Conservation (phyloP, 2,329 filamentous ascomycete genomes). For the Xylariomycetidae sp. region DNA sequence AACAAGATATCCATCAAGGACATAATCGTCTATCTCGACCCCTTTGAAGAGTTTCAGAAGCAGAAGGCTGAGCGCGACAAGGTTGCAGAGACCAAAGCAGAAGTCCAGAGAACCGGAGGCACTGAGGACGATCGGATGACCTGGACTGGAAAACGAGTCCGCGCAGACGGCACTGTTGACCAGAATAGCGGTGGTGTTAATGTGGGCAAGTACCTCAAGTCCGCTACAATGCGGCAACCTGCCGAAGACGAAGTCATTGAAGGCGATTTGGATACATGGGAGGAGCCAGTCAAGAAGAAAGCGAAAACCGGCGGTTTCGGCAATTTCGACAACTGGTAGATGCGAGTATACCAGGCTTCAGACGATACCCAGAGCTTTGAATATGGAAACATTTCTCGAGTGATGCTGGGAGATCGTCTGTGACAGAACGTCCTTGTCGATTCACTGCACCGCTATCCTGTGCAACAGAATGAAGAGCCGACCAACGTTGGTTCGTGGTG, state of each 20-base stretch:
- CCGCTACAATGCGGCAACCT: conserved; percentile 35
- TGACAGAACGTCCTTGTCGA: too few relatives aligned
- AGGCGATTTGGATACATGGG: conserved; percentile 55
- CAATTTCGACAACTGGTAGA: conserved; percentile 88
- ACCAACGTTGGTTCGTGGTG: too few relatives aligned
- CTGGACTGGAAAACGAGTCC: conserved; percentile 91
- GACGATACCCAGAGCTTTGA: conserved; percentile 14
- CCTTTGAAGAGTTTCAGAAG: conserved; percentile 88
- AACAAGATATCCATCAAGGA: conserved; percentile 77
- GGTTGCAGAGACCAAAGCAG: conserved; percentile 51
- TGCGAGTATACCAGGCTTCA: conserved; percentile 13
- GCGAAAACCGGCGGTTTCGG: conserved; percentile 75
- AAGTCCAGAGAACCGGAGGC: conserved; percentile 58
- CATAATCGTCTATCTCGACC: conserved; percentile 82
- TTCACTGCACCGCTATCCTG: too few relatives aligned
- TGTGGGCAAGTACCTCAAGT: conserved; percentile 79
- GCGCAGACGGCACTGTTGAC: conserved; percentile 57
- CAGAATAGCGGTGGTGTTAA: conserved; percentile 34
- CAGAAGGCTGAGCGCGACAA: conserved; percentile 61
- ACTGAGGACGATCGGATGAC: conserved; percentile 86
- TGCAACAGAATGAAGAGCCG: too few relatives aligned
- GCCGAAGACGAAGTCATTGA: conserved; percentile 55
- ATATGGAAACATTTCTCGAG: too few relatives aligned
- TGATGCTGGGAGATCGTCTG: too few relatives aligned
- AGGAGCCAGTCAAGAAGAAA: conserved; percentile 77